These are phyloP conservation scores for Annulohypoxylon truncatum DNA, from an alignment of 2,329 filamentous ascomycete genomes.

Conservation along the genomic window DNA sequence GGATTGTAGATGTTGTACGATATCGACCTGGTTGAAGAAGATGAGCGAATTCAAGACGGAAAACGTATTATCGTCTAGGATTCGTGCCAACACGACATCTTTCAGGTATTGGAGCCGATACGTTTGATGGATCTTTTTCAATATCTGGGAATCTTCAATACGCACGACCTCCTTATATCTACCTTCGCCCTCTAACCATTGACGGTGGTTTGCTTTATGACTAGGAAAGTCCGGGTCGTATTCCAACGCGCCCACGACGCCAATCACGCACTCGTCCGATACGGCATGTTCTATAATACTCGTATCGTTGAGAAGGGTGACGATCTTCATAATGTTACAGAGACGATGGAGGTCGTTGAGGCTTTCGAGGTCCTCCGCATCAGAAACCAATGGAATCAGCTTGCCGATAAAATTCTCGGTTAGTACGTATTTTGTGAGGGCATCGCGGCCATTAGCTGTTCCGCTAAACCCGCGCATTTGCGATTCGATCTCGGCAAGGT, in stretches of 20 bases:
- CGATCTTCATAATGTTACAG: constrained; percentile 97
- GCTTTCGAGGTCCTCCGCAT: constrained; percentile 92
- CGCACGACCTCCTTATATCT: constrained; percentile 96
- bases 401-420: constrained; percentile 87
- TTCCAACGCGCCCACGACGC: constrained; percentile 94
- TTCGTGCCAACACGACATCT: constrained; percentile 96
- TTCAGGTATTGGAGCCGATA: constrained; percentile 97
- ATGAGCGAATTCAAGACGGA: constrained; percentile 97
- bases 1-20: constrained; percentile 91
- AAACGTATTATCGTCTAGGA: constrained; percentile 97
- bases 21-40: constrained; percentile 99
- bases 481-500: constrained; percentile 85
- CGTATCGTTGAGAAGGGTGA: constrained; percentile 94
- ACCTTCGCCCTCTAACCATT: constrained; percentile 88
- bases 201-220: constrained; percentile 96
- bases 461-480: constrained; percentile 83
- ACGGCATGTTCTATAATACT: constrained; percentile 94
- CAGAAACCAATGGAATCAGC: constrained; percentile 84
- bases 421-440: constrained; percentile 87
- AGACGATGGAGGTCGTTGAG: constrained; percentile 86
- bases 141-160: constrained; percentile 84
- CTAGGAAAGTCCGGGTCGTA: constrained; percentile 98
- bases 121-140: constrained; percentile 93
- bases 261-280: constrained; percentile 86
- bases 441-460: constrained; percentile 81